These are phyloP conservation scores for Ascochyta rabiei DNA, from an alignment of 2,329 filamentous ascomycete species.

Conservation along the genomic window DNA sequence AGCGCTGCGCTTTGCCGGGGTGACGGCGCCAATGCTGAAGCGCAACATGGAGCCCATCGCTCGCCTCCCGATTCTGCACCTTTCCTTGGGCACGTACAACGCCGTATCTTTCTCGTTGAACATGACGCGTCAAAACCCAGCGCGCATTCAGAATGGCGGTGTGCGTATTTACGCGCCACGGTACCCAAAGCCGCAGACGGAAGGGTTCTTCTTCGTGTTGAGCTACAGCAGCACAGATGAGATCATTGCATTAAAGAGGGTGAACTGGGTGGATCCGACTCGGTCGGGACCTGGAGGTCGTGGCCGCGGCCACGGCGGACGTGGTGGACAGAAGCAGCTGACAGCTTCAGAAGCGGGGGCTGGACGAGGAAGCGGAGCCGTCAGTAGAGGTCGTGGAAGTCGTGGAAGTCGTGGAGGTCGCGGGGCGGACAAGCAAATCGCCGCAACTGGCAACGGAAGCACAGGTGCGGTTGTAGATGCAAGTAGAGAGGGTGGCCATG, in stretches of 20 bases:
- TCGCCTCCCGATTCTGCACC: slow-evolving; percentile 70
- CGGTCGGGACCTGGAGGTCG: slow-evolving; percentile 9
- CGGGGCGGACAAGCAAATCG: no score
- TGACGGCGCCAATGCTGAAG: slow-evolving; percentile 54
- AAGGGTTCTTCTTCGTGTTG: slow-evolving; percentile 88
- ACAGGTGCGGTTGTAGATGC: no score
- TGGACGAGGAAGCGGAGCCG: no score
- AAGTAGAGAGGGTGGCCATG: background rate
- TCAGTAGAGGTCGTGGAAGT: no score
- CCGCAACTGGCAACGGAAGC: no score
- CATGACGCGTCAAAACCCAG: slow-evolving; percentile 70
- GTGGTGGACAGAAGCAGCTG: slow-evolving; percentile 15
- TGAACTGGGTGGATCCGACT: slow-evolving; percentile 68
- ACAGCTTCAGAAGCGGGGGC: background rate
- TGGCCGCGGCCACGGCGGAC: slow-evolving; percentile 18
- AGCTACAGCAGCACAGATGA: slow-evolving; percentile 72
- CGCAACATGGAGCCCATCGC: slow-evolving; percentile 66
- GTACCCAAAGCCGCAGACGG: slow-evolving; percentile 93
- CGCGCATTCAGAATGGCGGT: slow-evolving; percentile 51
- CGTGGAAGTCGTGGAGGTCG: no score
- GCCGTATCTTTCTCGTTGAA: slow-evolving; percentile 67
- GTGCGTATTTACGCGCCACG: slow-evolving; percentile 82
- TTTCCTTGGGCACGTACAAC: slow-evolving; percentile 67
- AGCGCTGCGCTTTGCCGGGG: slow-evolving; percentile 55
- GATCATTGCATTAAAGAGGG: slow-evolving; percentile 82